Evolutionary conservation across 371 early-diverging fungal species (phyloP).

Genomic region (Dentiscutata heterogama): DNA sequence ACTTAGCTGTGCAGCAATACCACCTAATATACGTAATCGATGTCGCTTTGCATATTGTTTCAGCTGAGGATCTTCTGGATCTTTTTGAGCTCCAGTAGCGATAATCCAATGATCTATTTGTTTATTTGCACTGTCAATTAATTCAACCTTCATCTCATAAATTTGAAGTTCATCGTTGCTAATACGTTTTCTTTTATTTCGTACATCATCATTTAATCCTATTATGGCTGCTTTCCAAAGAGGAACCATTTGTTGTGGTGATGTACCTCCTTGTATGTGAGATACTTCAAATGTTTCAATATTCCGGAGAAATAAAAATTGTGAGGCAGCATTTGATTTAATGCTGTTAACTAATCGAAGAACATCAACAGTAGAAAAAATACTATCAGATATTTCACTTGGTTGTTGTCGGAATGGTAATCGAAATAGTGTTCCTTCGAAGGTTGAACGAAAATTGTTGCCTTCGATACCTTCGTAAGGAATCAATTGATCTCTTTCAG

Average conservation of each 20-base stretch:
- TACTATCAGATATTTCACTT: not conserved
- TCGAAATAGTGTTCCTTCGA: slow-evolving; percentile 54
- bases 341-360: slow-evolving; percentile 43
- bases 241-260: not conserved
- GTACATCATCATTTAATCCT: not conserved
- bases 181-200: not conserved
- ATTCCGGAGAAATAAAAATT: slow-evolving; percentile 51
- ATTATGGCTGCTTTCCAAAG: slow-evolving; percentile 20
- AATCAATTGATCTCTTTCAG: slow-evolving; percentile 44
- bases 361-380: slow-evolving; percentile 40
- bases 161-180: not conserved
- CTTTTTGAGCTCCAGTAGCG: not conserved
- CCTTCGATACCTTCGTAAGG: slow-evolving; percentile 50
- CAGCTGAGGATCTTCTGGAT: not conserved
- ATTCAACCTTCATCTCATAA: not conserved
- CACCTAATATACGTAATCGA: slow-evolving; percentile 48
- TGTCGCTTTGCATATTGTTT: slow-evolving; percentile 12
- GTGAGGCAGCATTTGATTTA: slow-evolving; percentile 39
- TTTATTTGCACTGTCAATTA: not conserved
- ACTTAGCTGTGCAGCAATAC: slow-evolving; percentile 44
- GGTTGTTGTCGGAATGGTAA: slow-evolving; percentile 48
- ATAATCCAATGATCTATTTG: slow-evolving; percentile 22
- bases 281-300: slow-evolving; percentile 47
- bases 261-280: not conserved
- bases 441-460: slow-evolving; percentile 41